Percentiles rank a stretch among this genome's conserved stretches.
These are phyloP conservation scores for Corynascus novoguineensis DNA, from an alignment of 495 filamentous ascomycete species.

Conservation along the genomic window DNA sequence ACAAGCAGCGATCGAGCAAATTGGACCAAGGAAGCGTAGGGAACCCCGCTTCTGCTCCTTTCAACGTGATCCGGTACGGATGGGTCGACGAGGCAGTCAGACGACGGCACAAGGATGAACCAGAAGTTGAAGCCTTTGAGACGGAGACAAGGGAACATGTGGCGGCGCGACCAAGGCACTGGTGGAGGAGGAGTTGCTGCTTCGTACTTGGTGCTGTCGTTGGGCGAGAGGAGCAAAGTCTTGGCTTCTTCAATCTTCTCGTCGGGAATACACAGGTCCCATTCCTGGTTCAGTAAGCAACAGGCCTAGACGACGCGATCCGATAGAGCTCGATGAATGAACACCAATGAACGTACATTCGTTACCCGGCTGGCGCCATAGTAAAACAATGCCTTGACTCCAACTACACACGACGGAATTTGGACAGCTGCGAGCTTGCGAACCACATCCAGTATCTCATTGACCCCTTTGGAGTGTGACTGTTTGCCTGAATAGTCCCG, in stretches of 20 bases:
- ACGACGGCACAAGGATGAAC: conserved; percentile 9
- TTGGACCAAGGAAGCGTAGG: conserved; percentile 1
- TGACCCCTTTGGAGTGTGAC: background rate
- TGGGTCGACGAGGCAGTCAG: conserved; percentile 11
- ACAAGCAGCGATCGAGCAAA: conserved; percentile 10
- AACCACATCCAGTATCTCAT: conserved; percentile 7
- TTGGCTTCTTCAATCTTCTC: conserved; percentile 1
- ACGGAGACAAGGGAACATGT: conserved; percentile 8
- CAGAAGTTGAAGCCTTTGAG: conserved; percentile 5
- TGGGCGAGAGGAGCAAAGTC: background rate
- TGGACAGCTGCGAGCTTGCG: background rate
- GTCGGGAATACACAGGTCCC: conserved; percentile 13
- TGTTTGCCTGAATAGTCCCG: background rate
- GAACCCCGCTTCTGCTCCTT: conserved; percentile 4
- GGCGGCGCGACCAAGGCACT: background rate
- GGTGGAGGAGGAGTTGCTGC: background rate
- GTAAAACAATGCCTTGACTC: conserved; percentile 4
- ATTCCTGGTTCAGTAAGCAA: conserved; percentile 5
- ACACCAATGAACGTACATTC: background rate
- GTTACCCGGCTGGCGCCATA: conserved; percentile 1
- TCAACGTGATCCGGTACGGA: background rate
- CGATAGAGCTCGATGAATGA: too few species aligned
- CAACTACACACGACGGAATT: conserved; percentile 10
- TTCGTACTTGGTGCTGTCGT: background rate
- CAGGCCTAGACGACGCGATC: too few species aligned